These are phyloP conservation scores for Termitomyces sp. DNA, from an alignment of 768 basidiomycete genomes.

Conservation along the genomic window DNA sequence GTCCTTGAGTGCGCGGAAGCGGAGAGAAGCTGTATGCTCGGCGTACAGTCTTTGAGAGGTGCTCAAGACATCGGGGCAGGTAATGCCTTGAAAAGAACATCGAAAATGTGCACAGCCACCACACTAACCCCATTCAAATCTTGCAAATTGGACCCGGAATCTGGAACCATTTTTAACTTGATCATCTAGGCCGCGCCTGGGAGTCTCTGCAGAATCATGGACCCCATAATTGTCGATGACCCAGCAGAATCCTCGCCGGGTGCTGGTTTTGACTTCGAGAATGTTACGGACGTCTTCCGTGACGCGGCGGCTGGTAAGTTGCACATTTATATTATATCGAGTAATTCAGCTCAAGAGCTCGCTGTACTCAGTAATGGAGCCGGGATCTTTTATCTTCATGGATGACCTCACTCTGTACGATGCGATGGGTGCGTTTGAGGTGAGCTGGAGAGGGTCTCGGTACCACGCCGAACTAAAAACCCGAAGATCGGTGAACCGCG, in stretches of 20 bases:
- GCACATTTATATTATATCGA: background rate
- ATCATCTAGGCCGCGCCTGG: background rate
- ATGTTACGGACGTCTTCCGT: slow-evolving; percentile 56
- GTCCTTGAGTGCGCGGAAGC: background rate
- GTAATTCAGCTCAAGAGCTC: background rate
- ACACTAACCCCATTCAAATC: background rate
- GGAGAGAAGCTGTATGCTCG: slow-evolving; percentile 13
- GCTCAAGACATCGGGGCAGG: slow-evolving; percentile 6
- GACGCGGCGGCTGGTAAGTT: slow-evolving; percentile 59
- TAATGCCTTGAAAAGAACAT: slow-evolving; percentile 16
- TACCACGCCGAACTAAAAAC: slow-evolving; percentile 7
- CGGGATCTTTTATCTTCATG: slow-evolving; percentile 57
- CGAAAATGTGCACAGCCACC: slow-evolving; percentile 19
- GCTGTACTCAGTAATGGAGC: slow-evolving; percentile 46
- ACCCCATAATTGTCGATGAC: slow-evolving; percentile 7
- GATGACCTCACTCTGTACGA: slow-evolving; percentile 73
- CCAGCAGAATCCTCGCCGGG: slow-evolving; percentile 40
- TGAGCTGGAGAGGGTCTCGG: slow-evolving; percentile 22
- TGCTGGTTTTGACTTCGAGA: slow-evolving; percentile 49
- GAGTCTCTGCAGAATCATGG: slow-evolving; percentile 4
- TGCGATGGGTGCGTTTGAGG: slow-evolving; percentile 93
- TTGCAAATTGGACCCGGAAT: background rate
- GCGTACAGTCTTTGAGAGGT: slow-evolving; percentile 14
- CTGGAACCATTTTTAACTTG: background rate
- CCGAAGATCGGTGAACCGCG: slow-evolving; percentile 83